Evolutionary conservation across 805 yeast genomes (phyloP), one percentile per base, ranked within the genome.

Genomic region (Metschnikowia amazonensis): DNA sequence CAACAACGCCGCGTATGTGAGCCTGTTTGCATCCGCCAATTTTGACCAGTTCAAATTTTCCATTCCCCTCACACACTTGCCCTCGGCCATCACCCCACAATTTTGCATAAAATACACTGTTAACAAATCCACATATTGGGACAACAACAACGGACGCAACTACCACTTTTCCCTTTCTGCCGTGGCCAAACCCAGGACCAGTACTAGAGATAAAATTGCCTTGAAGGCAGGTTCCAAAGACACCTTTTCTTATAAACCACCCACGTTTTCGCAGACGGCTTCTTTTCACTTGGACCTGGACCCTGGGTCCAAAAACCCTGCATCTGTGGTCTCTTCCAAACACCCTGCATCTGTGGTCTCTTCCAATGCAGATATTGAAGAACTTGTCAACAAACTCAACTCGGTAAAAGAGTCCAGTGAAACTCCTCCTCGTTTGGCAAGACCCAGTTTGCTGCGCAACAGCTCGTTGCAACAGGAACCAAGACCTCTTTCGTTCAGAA

Each of bases 31-130:
- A 20, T 49, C 60, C 14, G 55, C 52, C 25, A 56, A 73, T 53
- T 66, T 67, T 52, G 76, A 74, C 60, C 68, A 73, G 60, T 75
- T 81, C 60, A 70, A 72, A 40, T 79, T 81, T 56, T 69, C 70
- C 40, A 70, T 81, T 31, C 75, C 76, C 30, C 59, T 75, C 47
- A 55, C 62, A 20, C 65, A 59, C 36, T 58, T 72, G 43, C 53
- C 66, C 18, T 62, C 56, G 31, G 50, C 45, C 39, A 43, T 75
- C 45, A 58, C 65, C 18, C 50, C 74, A 41, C 65, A 67, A 47
- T 54, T 68, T 50, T 67, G 69, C 43, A 46, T 70, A 38, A 60
- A 60, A 43, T 70, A 69, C 48, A 51, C 48, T 4, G 72, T 63
- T 10, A 54, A 56, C 48, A 55, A 59, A 48, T 45, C 52, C 14